Base-by-base conservation (phyloP, 192 early-diverging fungal species). In the Geranomyces michiganensis region DNA sequence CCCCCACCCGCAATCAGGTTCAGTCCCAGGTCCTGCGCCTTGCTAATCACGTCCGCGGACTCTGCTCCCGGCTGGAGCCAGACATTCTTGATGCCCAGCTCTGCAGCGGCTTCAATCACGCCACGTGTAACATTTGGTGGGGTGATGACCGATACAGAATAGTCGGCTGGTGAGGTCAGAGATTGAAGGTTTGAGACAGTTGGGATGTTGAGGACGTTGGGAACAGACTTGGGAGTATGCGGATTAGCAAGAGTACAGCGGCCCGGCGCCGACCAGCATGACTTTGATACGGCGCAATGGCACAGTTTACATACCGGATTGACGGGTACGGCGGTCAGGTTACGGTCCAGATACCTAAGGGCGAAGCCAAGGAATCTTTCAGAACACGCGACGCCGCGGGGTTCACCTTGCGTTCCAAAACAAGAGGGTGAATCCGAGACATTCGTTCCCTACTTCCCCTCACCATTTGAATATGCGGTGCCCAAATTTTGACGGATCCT, bases 391-490 rank as follows among this genome's bases (percentile, higher is more conserved):
- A 19, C 10, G 12, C 19, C 46, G 46, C 10, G 12, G 19, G 67
- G 62, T 41, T 14, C 21, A 53, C 22, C 24, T 56, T n/a, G 58
- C 13, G 32, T 1, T 9, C n/a, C n/a, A n/a, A n/a, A n/a, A n/a
- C n/a, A n/a, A n/a, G n/a, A n/a, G n/a, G n/a, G n/a, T n/a, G n/a
- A n/a, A n/a, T n/a, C 26, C 15, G n/a, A 43, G 17, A 43, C 9
- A 13, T 19, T 36, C 32, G 24, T 19, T 13, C 30, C 58, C 68
- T 21, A 41, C 17, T 44, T 6, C 7, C 17, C 27, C 41, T 19
- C 90, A 93, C 91, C 92, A 96, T 36, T 81, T 75, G 30, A 96
- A 84, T 12, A 96, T 90, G 66, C 86, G 89, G 84, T 94, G 92
- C 49, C 94, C 94, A 77, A 88, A 93, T 81, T 96, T 96, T 41